These are phyloP conservation scores for Trypanosoma brucei DNA, from an alignment of 208 protist species.

Conservation along the genomic window DNA sequence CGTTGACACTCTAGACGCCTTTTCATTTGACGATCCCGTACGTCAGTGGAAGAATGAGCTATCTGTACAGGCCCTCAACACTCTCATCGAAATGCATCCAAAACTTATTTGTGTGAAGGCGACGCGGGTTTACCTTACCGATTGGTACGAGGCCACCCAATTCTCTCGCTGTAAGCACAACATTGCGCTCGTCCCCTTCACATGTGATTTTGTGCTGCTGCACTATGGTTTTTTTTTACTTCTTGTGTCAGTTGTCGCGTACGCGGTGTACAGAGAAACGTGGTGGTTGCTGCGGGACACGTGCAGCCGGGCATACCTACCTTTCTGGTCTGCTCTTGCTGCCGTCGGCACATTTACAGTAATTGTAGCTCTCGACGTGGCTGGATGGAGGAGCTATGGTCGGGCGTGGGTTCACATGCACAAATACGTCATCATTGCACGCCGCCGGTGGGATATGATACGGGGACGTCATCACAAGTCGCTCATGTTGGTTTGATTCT, in stretches of 20 bases:
- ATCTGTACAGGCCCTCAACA: conserved; percentile 79
- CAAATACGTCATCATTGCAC: conserved; percentile 77
- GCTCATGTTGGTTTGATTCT: conserved; percentile 30
- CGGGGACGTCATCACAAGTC: conserved; percentile 57
- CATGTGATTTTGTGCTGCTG: conserved; percentile 71
- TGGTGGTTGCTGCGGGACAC: conserved; percentile 20
- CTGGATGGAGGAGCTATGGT: conserved; percentile 32
- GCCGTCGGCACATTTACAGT: conserved; percentile 38
- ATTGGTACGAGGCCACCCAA: conserved; percentile 83
- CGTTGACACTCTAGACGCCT: conserved; percentile 78
- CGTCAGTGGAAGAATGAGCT: conserved; percentile 85
- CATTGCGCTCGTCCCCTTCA: conserved; percentile 73
- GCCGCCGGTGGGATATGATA: conserved; percentile 54
- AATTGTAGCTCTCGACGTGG: conserved; percentile 36
- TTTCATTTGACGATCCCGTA: conserved; percentile 62
- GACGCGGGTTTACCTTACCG: conserved; percentile 59
- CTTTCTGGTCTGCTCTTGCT: conserved; percentile 72
- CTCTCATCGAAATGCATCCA: conserved; percentile 89
- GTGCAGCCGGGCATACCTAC: conserved; percentile 38
- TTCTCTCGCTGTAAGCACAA: conserved; percentile 87
- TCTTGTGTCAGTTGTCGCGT: conserved; percentile 44
- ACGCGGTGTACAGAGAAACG: conserved; percentile 40
- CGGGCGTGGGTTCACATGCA: conserved; percentile 74
- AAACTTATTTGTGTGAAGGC: conserved; percentile 72
- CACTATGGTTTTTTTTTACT: conserved; percentile 63